Percentiles rank a stretch among this genome's conserved stretches.
Conservation (phyloP, 2,329 filamentous ascomycete species). For the Paecilomyces sp. region DNA sequence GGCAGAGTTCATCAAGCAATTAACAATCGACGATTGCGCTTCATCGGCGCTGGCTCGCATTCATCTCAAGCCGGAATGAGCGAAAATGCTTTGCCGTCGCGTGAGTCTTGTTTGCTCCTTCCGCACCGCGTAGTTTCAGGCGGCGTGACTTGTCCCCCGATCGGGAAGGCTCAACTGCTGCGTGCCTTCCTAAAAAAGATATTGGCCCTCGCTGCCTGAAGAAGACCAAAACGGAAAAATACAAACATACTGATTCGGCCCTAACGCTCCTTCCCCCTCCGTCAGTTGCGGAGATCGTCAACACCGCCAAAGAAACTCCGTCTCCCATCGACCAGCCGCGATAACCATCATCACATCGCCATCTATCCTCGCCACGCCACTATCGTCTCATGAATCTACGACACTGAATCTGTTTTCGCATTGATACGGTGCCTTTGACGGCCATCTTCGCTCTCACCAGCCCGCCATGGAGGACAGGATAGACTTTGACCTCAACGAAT, state of each 20-base stretch:
- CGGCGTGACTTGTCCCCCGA: not conserved
- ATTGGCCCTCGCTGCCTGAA: constrained; percentile 2
- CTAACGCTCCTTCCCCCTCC: constrained; percentile 5
- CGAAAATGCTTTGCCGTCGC: not conserved
- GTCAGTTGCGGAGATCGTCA: not conserved
- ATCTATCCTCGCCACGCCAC: not conserved
- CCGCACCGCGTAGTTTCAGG: not conserved
- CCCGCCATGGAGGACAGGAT: constrained; percentile 59
- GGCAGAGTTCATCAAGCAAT: not conserved
- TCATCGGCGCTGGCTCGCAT: not conserved
- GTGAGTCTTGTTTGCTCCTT: not conserved
- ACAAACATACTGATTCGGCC: constrained; percentile 14
- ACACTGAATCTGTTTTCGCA: not conserved
- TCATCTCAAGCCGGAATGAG: not conserved
- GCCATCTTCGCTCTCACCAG: not conserved
- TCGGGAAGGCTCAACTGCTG: not conserved
- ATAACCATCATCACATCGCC: not conserved
- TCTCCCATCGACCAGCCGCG: not conserved
- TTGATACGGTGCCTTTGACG: not conserved
- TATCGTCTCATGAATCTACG: not conserved
- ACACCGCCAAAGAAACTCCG: not conserved
- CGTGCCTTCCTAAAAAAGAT: not conserved
- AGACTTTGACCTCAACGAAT: constrained; percentile 92
- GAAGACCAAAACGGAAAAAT: constrained; percentile 18
- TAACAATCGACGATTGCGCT: not conserved